Percentiles rank a stretch among this genome's conserved stretches.
Evolutionary conservation across 2,329 filamentous ascomycete genomes (phyloP).

Genomic region (Hymenoscyphus fraxineus): DNA sequence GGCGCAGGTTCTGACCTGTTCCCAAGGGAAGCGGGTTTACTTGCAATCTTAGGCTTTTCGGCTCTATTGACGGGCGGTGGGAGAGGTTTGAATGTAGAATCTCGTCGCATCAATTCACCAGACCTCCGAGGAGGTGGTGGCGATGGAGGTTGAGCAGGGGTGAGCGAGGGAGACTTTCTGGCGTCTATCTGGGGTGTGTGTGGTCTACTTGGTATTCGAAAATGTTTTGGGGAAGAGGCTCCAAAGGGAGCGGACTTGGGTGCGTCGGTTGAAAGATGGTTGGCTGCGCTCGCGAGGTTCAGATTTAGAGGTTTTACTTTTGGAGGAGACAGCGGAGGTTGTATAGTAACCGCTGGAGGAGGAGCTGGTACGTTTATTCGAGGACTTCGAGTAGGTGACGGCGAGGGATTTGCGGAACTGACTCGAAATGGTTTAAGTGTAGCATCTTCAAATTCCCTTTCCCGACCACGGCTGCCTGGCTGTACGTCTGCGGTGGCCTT

Average conservation of each 20-base stretch:
- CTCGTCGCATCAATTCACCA: slow-evolving; percentile 49
- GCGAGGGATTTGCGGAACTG: slow-evolving; percentile 26
- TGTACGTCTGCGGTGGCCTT: slow-evolving; percentile 20
- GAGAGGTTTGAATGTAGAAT: slow-evolving; percentile 37
- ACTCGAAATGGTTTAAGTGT: slow-evolving; percentile 26
- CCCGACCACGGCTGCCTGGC: slow-evolving; percentile 26
- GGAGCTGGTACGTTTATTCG: slow-evolving; percentile 18
- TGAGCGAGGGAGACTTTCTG: slow-evolving; percentile 46
- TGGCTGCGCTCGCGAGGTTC: slow-evolving; percentile 23
- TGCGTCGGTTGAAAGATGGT: slow-evolving; percentile 29
- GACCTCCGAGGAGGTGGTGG: slow-evolving; percentile 62
- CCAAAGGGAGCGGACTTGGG: slow-evolving; percentile 39
- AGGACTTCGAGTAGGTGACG: slow-evolving; percentile 26
- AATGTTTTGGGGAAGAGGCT: slow-evolving; percentile 40
- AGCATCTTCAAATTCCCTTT: slow-evolving; percentile 22
- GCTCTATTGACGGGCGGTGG: slow-evolving; percentile 78
- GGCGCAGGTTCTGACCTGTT: slow-evolving; percentile 34
- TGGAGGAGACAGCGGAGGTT: slow-evolving; percentile 67
- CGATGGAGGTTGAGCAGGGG: slow-evolving; percentile 53
- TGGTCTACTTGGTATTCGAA: slow-evolving; percentile 53
- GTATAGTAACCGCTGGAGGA: slow-evolving; percentile 60
- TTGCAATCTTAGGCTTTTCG: slow-evolving; percentile 67
- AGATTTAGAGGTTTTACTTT: slow-evolving; percentile 38
- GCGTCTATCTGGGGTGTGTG: slow-evolving; percentile 50
- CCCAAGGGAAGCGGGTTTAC: slow-evolving; percentile 30